Percentiles rank a stretch among this genome's conserved stretches.
These are phyloP conservation scores for Ogataea zsoltii DNA, from an alignment of 805 yeast species.

Conservation along the genomic window DNA sequence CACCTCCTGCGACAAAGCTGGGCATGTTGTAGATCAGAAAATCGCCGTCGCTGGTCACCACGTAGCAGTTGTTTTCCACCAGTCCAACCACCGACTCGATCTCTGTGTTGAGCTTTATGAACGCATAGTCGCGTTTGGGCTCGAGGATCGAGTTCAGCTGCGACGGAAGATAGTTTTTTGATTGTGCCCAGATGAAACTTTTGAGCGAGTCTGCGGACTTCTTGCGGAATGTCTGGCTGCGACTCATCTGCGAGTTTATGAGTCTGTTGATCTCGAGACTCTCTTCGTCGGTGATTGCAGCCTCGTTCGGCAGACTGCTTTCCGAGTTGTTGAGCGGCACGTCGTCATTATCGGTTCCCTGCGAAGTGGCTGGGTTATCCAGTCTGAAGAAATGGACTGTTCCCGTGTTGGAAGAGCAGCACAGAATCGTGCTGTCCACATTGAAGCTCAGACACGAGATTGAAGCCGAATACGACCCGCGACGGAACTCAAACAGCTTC, in stretches of 20 bases:
- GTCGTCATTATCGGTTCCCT: conserved; percentile 7
- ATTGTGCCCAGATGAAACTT: conserved; percentile 28
- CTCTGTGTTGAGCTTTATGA: conserved; percentile 55
- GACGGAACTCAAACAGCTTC: conserved; percentile 68
- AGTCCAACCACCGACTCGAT: conserved; percentile 33
- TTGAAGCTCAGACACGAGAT: conserved; percentile 79
- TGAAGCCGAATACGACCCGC: conserved; percentile 84
- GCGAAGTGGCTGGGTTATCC: conserved; percentile 5
- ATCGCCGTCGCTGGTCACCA: conserved; percentile 79
- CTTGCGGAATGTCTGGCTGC: conserved; percentile 8
- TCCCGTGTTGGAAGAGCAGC: conserved; percentile 87
- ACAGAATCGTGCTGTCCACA: conserved; percentile 62
- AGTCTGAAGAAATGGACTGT: conserved; percentile 82
- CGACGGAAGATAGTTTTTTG: conserved; percentile 60
- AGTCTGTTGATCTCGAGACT: conserved; percentile 33
- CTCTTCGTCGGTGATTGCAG: conserved; percentile 29
- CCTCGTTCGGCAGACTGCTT: conserved; percentile 22
- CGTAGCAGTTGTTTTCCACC: conserved; percentile 50
- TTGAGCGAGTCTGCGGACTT: conserved; percentile 29
- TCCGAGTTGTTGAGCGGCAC: conserved; percentile 1
- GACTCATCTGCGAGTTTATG: conserved; percentile 18
- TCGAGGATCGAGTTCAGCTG: conserved; percentile 81
- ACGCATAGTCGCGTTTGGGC: conserved; percentile 91
- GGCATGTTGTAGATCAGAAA: conserved; percentile 81
- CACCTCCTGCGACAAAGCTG: conserved; percentile 53